Conservation (phyloP, 148 eudicot genomes). For the Rhododendron mucronatum region DNA sequence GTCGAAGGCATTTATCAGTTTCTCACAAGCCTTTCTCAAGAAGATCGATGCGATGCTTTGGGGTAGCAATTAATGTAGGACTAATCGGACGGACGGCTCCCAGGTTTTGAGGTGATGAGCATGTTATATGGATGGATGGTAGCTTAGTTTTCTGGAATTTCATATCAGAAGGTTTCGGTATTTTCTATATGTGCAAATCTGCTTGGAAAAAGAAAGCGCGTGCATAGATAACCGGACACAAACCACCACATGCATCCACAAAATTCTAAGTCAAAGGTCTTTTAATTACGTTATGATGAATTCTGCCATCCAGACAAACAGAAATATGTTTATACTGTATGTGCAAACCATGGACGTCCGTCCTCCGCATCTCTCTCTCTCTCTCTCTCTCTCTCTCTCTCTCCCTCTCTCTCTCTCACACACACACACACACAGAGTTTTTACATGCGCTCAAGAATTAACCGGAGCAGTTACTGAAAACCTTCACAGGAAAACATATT, state of each 20-base stretch:
- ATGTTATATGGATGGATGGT: no score
- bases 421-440: neutral
- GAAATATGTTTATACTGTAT: neutral
- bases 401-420: no score
- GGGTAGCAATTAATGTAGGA: neutral
- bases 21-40: neutral
- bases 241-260: neutral
- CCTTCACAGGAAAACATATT: neutral
- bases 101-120: no score
- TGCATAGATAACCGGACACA: neutral
- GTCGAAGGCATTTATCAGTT: neutral
- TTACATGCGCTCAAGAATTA: neutral
- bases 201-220: neutral
- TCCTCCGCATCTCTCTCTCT: neutral
- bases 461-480: neutral
- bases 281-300: neutral
- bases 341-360: neutral
- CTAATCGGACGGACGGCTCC: no score
- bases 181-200: no score
- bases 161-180: no score
- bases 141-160: no score
- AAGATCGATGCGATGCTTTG: neutral
- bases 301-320: neutral
- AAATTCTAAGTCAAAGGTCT: neutral
- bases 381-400: neutral